A percentile compares a stretch with the other conserved stretches of the same genome.
Evolutionary conservation across 2,329 filamentous ascomycete genomes (phyloP).

Genomic region (Penicillium verrucosum): DNA sequence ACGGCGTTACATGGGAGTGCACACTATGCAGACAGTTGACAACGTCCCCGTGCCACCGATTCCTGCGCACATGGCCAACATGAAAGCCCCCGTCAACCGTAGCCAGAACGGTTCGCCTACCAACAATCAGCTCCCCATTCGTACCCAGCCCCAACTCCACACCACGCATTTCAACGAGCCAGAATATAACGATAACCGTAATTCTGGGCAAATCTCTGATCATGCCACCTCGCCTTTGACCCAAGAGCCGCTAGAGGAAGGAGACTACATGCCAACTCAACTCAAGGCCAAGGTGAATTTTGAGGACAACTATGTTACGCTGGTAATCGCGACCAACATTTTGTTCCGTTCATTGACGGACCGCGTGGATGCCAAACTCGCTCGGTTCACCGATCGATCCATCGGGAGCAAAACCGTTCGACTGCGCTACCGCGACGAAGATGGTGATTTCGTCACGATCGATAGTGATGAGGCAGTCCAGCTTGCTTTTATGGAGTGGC

Average conservation of each 20-base stretch:
- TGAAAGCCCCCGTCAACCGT: conserved; percentile 62
- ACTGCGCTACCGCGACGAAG: conserved; percentile 85
- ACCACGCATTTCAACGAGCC: conserved; percentile 40
- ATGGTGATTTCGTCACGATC: conserved; percentile 89
- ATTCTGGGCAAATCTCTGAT: conserved; percentile 28
- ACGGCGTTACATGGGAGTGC: conserved; percentile 50
- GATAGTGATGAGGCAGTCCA: conserved; percentile 95
- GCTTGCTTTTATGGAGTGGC: conserved; percentile 92
- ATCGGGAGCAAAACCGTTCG: conserved; percentile 80
- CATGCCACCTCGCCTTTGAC: conserved; percentile 35
- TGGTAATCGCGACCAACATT: conserved; percentile 96
- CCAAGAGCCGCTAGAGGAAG: conserved; percentile 31
- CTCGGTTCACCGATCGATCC: conserved; percentile 77
- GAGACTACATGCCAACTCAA: conserved; percentile 62
- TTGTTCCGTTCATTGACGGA: conserved; percentile 91
- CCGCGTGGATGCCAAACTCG: conserved; percentile 92
- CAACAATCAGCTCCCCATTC: conserved; percentile 60
- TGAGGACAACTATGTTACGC: conserved; percentile 84
- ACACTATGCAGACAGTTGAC: conserved; percentile 53
- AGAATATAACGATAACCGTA: conserved; percentile 36
- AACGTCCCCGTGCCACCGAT: conserved; percentile 73
- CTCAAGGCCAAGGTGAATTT: conserved; percentile 95
- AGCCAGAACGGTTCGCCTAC: conserved; percentile 80
- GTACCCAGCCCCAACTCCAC: conserved; percentile 50
- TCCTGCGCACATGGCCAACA: conserved; percentile 64